phyloP scores from a whole-genome alignment of 805 yeast species.

The Torulaspora gathmanii region DNA sequence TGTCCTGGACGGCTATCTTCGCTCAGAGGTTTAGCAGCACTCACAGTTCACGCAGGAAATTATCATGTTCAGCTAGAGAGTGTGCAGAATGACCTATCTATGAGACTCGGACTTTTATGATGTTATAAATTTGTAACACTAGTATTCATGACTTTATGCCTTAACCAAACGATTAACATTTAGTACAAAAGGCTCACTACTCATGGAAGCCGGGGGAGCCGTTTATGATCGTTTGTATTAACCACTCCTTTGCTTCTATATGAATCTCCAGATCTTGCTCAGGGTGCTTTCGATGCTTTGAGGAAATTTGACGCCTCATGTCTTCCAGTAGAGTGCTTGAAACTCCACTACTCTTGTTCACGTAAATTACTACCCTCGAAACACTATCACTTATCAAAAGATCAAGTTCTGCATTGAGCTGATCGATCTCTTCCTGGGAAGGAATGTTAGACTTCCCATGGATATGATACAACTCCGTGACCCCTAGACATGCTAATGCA shows the following conservation, averaged over 20 bases:
- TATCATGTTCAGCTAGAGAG: background rate
- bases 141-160: background rate
- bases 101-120: background rate
- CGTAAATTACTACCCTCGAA: slow-evolving; percentile 17
- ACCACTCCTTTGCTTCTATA: slow-evolving; percentile 34
- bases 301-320: slow-evolving; percentile 6
- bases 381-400: background rate
- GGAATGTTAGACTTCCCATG: slow-evolving; percentile 2
- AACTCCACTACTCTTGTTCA: slow-evolving; percentile 17
- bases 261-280: slow-evolving; percentile 9
- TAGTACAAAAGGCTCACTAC: background rate
- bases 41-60: background rate
- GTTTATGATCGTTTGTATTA: slow-evolving; percentile 31
- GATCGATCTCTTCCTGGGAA: slow-evolving; percentile 1
- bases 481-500: slow-evolving; percentile 26
- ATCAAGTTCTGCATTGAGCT: slow-evolving; percentile 1
- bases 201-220: slow-evolving; percentile 16
- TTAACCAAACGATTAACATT: background rate
- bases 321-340: slow-evolving; percentile 8
- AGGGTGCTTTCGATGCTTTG: background rate
- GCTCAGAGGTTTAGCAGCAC: background rate
- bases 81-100: background rate
- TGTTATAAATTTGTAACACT: slow-evolving; percentile 7
- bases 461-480: slow-evolving; percentile 12
- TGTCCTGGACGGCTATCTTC: slow-evolving; percentile 8